Evolutionary conservation across 1,284 basidiomycete genomes (phyloP).

Genomic region (Pisolithus thermaeus): DNA sequence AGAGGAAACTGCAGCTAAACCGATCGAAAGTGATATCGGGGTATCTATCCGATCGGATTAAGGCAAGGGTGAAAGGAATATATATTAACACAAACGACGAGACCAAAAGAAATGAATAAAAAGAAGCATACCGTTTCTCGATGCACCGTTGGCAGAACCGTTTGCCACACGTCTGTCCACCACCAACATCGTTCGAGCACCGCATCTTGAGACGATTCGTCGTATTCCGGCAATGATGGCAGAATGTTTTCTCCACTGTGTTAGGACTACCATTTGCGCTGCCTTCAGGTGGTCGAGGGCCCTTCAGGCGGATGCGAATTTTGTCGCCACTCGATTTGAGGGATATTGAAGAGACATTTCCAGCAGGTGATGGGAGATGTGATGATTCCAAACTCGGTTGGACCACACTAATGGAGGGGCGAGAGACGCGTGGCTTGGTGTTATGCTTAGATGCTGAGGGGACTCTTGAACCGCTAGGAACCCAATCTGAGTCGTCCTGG

Average conservation of each 20-base stretch:
- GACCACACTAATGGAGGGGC: not conserved
- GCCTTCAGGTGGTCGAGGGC: not conserved
- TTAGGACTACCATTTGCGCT: not conserved
- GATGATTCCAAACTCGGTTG: conserved; percentile 6
- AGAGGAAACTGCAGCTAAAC: conserved; percentile 21
- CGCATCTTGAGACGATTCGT: conserved; percentile 23
- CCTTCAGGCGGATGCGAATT: conserved; percentile 3
- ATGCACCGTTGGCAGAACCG: conserved; percentile 27
- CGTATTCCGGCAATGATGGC: conserved; percentile 23
- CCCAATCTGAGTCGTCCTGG: not conserved
- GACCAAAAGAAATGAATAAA: not conserved
- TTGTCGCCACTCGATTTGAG: conserved; percentile 4
- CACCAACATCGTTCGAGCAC: conserved; percentile 18
- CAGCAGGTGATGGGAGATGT: not conserved
- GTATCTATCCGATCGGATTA: conserved; percentile 14
- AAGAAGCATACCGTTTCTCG: conserved; percentile 19
- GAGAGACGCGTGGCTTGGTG: conserved; percentile 12
- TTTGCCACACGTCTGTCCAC: conserved; percentile 18
- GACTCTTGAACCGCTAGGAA: not conserved
- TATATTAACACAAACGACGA: not conserved
- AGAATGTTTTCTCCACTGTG: conserved; percentile 10
- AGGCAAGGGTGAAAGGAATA: not conserved
- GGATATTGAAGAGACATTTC: conserved; percentile 10
- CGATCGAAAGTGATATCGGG: conserved; percentile 27
- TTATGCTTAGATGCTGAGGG: not conserved